phyloP scores from a whole-genome alignment of 2,329 filamentous ascomycete genomes.

The Scedosporium minutisporum region DNA sequence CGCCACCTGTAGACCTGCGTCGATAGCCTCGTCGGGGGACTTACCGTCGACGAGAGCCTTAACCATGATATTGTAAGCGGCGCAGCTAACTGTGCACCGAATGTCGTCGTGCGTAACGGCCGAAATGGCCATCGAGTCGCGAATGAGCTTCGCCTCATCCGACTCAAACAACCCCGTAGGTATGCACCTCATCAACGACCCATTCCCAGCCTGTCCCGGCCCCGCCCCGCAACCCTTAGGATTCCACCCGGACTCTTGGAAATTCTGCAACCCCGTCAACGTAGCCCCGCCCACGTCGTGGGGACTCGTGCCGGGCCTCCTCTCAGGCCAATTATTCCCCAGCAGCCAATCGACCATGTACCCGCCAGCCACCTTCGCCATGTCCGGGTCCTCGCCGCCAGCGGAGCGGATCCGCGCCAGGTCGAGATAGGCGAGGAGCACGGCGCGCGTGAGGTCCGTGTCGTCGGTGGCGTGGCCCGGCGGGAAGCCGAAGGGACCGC shows the following conservation, averaged over 20 bases:
- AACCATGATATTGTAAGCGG: conserved; percentile 29
- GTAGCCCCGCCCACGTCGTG: conserved; percentile 31
- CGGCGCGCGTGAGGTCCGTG: conserved; percentile 35
- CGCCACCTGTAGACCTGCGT: conserved; percentile 16
- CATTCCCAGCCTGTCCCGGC: conserved; percentile 29
- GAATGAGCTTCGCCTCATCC: conserved; percentile 16
- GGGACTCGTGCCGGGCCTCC: conserved; percentile 21
- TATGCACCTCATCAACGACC: conserved; percentile 37
- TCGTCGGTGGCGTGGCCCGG: conserved; percentile 37
- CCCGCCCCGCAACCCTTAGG: conserved; percentile 26
- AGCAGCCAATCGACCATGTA: conserved; percentile 31
- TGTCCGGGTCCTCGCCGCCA: conserved; percentile 12
- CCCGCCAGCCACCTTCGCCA: conserved; percentile 24
- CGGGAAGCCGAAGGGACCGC: conserved; percentile 31
- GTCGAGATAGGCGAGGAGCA: conserved; percentile 32
- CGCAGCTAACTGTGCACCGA: conserved; percentile 25
- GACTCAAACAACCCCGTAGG: conserved; percentile 31
- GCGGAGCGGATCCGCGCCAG: neutral
- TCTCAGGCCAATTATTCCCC: conserved; percentile 31
- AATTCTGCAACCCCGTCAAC: conserved; percentile 20
- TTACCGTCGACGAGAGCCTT: conserved; percentile 19
- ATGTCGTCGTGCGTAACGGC: conserved; percentile 28
- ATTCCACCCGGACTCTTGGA: conserved; percentile 16
- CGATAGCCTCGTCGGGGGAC: conserved; percentile 17
- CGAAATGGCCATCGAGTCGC: conserved; percentile 26